Base-by-base conservation (phyloP, 2,329 filamentous ascomycete species). In the Sporothrix pallida region DNA sequence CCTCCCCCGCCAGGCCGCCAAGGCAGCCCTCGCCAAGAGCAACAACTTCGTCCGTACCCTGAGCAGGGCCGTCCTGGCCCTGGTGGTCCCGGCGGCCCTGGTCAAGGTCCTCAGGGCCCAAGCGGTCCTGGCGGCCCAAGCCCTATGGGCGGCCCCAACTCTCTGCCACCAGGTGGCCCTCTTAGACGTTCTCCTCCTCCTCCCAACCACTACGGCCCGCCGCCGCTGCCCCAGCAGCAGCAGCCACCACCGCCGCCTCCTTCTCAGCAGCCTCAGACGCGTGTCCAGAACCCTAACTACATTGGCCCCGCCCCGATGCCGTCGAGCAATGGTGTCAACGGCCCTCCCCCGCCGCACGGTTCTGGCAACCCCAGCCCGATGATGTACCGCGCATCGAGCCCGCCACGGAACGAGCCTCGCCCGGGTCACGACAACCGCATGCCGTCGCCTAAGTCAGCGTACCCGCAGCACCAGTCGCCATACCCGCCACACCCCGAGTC, bases 361-460 rank as follows among this genome's bases (percentile, higher is more conserved):
- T 81, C 84, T 6, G 86, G 84, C 4, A 86, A 86, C 69, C 83
- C 84, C 20, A 83, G 94, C 78, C 71, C 69, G 0, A 70, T 75
- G 71, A 91, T 93, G 78, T 97, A 95, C 83, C 90, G 91, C 73
- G 89, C 91, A 44, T 90, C 90, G 78, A 97, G 93, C 81, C 93
- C 95, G 75, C 93, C 95, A 74, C 89, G 93, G n/a, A 89, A 92
- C 70, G 95, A 98, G 77, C 91, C 94, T 67, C 90, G 94, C 65
- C 90, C 92, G 1, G 87, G 96, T 76, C 89, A 95, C 77, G 95
- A 97, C 77, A 93, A 92, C 79, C 90, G 93, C 75, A 92, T 95
- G 83, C 89, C 93, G n/a, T 98, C 95, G n/a, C 95, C 95, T 74
- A 95, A 94, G 79, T 92, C 93, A 54, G 90, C 90, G 8, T 97